Percentiles rank a stretch among this genome's conserved stretches.
Conservation (phyloP, 2,329 filamentous ascomycete genomes). For the Alternaria sp. region DNA sequence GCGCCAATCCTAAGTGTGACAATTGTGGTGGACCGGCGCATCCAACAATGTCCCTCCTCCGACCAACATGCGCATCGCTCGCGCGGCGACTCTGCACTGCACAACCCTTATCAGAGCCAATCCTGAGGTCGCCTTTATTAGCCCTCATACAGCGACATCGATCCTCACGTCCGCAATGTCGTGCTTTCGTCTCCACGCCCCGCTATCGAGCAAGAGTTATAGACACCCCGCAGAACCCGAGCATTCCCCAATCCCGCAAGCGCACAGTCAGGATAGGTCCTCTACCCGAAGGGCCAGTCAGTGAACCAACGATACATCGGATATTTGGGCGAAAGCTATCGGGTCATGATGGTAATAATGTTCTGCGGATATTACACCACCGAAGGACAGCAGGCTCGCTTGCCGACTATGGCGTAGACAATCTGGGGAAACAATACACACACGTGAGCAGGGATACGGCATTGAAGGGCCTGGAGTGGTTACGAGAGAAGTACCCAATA, state of each 20-base stretch:
- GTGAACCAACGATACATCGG: conserved; percentile 27
- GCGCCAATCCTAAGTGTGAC: background rate
- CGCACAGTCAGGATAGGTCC: conserved; percentile 43
- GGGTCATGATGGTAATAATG: conserved; percentile 39
- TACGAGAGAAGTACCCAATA: conserved; percentile 46
- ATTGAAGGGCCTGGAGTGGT: conserved; percentile 43
- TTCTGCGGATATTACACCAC: conserved; percentile 49
- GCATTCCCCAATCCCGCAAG: conserved; percentile 28
- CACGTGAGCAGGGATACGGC: conserved; percentile 36
- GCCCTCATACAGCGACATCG: conserved; percentile 25
- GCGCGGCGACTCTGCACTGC: conserved; percentile 37
- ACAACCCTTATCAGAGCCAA: conserved; percentile 21
- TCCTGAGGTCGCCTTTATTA: conserved; percentile 26
- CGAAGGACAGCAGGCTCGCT: conserved; percentile 49
- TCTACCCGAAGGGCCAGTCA: conserved; percentile 36
- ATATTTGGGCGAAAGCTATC: conserved; percentile 44
- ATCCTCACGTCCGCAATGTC: conserved; percentile 21
- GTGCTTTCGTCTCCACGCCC: conserved; percentile 32
- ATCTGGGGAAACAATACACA: conserved; percentile 36
- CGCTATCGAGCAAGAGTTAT: conserved; percentile 32
- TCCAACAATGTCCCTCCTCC: conserved; percentile 37
- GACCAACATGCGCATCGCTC: conserved; percentile 33
- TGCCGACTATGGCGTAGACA: conserved; percentile 48
- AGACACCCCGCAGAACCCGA: conserved; percentile 30
- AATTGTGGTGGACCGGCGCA: conserved; percentile 10